Percentiles rank a stretch among this genome's conserved stretches.
These are phyloP conservation scores for Plenodomus lindquistii DNA, from an alignment of 2,329 filamentous ascomycete species.

Conservation along the genomic window DNA sequence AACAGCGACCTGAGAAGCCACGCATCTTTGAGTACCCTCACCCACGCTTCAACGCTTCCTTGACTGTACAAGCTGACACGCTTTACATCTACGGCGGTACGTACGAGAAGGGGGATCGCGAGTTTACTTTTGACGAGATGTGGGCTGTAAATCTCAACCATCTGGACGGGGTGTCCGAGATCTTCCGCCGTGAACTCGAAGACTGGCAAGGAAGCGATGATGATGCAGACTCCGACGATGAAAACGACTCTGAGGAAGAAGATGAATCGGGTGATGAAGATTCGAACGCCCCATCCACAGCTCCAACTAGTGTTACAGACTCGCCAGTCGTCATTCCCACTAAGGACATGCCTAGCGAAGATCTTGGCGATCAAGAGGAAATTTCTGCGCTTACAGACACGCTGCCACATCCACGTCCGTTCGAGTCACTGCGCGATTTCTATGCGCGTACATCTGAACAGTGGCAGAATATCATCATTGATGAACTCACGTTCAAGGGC, in stretches of 20 bases:
- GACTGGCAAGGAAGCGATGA: conserved; percentile 71
- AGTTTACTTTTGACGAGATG: conserved; percentile 95
- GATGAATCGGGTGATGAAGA: conserved; percentile 43
- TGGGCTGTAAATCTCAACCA: conserved; percentile 94
- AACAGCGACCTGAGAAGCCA: conserved; percentile 58
- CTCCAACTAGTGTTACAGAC: conserved; percentile 53
- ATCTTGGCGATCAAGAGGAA: conserved; percentile 54
- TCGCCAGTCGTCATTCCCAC: conserved; percentile 20
- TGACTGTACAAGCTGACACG: conserved; percentile 89
- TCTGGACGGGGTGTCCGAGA: conserved; percentile 88
- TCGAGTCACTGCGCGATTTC: conserved; percentile 90
- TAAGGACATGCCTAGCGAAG: conserved; percentile 42
- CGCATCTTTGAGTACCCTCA: conserved; percentile 83
- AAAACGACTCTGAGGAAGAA: conserved; percentile 58
- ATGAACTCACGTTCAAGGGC: conserved; percentile 65
- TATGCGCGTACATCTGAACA: conserved; percentile 83
- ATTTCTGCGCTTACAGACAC: conserved; percentile 66
- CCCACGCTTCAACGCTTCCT: conserved; percentile 84
- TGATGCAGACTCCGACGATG: conserved; percentile 48
- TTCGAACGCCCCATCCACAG: conserved; percentile 47
- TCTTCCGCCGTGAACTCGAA: conserved; percentile 82
- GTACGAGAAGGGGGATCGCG: conserved; percentile 90
- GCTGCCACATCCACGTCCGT: conserved; percentile 76
- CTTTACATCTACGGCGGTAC: conserved; percentile 95
- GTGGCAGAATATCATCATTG: conserved; percentile 88